Evolutionary conservation across 2,329 filamentous ascomycete genomes (phyloP).

Genomic region (Zasmidium cellare): DNA sequence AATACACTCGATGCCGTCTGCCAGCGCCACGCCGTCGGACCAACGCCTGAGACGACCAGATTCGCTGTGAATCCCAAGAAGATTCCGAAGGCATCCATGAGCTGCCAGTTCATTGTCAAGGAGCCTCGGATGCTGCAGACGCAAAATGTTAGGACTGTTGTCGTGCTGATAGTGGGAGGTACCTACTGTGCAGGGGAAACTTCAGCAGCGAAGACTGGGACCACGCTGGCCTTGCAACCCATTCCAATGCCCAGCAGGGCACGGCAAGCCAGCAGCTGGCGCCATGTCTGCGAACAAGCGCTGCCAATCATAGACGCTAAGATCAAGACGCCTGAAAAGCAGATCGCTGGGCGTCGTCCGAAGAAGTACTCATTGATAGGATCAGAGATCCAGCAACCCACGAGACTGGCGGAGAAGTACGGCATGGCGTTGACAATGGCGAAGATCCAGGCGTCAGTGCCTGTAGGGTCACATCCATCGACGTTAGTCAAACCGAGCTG

Average conservation of each 20-base stretch:
- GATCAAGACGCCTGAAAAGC: constrained; percentile 31
- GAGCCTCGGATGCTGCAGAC: constrained; percentile 12
- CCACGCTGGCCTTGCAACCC: constrained; percentile 35
- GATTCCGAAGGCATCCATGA: constrained; percentile 34
- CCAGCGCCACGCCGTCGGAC: constrained; percentile 30
- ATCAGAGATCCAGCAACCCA: constrained; percentile 35
- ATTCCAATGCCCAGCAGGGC: constrained; percentile 36
- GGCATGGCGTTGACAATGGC: constrained; percentile 35
- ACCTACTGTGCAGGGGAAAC: constrained; percentile 25
- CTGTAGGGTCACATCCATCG: constrained; percentile 1
- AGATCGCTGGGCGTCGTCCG: constrained; percentile 32
- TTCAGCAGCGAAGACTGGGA: constrained; percentile 36
- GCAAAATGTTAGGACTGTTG: background rate
- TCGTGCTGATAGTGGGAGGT: background rate
- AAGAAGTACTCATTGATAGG: constrained; percentile 35
- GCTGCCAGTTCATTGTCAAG: constrained; percentile 35
- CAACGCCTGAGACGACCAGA: constrained; percentile 24
- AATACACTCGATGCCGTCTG: constrained; percentile 30
- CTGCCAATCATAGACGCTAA: constrained; percentile 33
- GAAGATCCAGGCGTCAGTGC: constrained; percentile 29
- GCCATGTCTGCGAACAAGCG: constrained; percentile 30
- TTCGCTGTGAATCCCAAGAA: constrained; percentile 33
- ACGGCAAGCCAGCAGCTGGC: constrained; percentile 32
- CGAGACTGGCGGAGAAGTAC: constrained; percentile 33
- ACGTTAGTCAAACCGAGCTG: constrained; percentile 2